Evolutionary conservation across 2,329 filamentous ascomycete species (phyloP).

Genomic region (Chlorencoelia australis): DNA sequence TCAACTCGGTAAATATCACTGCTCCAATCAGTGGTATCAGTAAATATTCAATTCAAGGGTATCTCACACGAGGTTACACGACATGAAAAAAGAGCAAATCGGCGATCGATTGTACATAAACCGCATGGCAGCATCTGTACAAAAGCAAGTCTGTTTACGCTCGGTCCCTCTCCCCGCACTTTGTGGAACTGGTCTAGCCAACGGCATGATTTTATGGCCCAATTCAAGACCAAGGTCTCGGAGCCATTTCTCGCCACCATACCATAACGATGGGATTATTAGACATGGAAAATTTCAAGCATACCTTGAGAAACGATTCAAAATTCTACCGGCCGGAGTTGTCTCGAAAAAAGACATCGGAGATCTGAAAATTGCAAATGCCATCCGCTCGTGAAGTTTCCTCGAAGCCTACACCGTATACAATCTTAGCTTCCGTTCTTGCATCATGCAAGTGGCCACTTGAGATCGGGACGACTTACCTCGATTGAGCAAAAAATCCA

Average conservation of each 20-base stretch:
- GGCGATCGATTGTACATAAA: too few relatives aligned
- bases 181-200: too few relatives aligned
- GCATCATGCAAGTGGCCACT: slow-evolving; percentile 11
- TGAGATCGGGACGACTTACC: slow-evolving; percentile 37
- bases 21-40: too few relatives aligned
- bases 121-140: too few relatives aligned
- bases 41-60: too few relatives aligned
- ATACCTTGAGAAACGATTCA: slow-evolving; percentile 90
- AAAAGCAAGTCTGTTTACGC: too few relatives aligned
- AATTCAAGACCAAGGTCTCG: neutral
- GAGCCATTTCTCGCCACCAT: neutral
- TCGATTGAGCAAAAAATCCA: slow-evolving; percentile 99
- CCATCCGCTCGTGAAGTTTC: slow-evolving; percentile 96
- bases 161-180: too few relatives aligned
- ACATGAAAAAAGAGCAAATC: too few relatives aligned
- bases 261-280: neutral
- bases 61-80: too few relatives aligned
- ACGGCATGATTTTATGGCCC: neutral
- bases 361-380: slow-evolving; percentile 89
- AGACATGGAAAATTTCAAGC: too few relatives aligned
- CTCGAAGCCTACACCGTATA: slow-evolving; percentile 58
- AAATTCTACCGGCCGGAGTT: slow-evolving; percentile 65
- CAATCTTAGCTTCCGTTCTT: slow-evolving; percentile 15
- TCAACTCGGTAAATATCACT: slow-evolving; percentile 42
- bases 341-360: slow-evolving; percentile 99